phyloP scores from a whole-genome alignment of 2,329 filamentous ascomycete genomes.

The Fusarium subtropicale region DNA sequence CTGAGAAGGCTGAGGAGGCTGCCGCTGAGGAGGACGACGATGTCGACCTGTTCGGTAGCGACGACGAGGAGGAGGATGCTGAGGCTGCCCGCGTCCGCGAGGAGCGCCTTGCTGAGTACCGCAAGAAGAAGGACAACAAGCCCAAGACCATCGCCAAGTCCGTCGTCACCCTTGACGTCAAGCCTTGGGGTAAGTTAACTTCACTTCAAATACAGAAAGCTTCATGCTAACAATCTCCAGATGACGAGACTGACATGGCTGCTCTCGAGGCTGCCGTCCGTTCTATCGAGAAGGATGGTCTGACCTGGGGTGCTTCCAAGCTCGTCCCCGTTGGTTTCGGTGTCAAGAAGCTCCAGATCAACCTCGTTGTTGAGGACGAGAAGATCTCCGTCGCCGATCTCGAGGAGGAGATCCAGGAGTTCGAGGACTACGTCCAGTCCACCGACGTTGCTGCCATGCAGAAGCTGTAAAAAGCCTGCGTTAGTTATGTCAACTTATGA shows the following conservation, averaged over 20 bases:
- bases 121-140: conserved; percentile 96
- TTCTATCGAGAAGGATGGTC: conserved; percentile 88
- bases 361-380: conserved; percentile 96
- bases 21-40: conserved; percentile 72
- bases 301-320: conserved; percentile 95
- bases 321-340: conserved; percentile 92
- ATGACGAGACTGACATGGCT: conserved; percentile 94
- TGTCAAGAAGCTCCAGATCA: conserved; percentile 99
- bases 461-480: conserved; percentile 76
- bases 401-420: conserved; percentile 81
- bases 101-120: conserved; percentile 92
- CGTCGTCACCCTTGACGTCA: conserved; percentile 93
- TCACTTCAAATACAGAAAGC: too few species aligned
- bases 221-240: conserved; percentile 56
- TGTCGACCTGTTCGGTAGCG: conserved; percentile 92
- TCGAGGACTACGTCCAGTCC: conserved; percentile 97
- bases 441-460: conserved; percentile 91
- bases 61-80: conserved; percentile 93
- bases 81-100: conserved; percentile 87
- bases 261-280: conserved; percentile 84
- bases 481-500: conserved; percentile 43
- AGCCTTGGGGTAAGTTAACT: conserved; percentile 90
- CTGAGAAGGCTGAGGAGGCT: conserved; percentile 43
- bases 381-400: conserved; percentile 91
- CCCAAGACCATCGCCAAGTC: conserved; percentile 94